phyloP scores from a whole-genome alignment of 2,329 filamentous ascomycete species.

The Metarhizium robertsii region DNA sequence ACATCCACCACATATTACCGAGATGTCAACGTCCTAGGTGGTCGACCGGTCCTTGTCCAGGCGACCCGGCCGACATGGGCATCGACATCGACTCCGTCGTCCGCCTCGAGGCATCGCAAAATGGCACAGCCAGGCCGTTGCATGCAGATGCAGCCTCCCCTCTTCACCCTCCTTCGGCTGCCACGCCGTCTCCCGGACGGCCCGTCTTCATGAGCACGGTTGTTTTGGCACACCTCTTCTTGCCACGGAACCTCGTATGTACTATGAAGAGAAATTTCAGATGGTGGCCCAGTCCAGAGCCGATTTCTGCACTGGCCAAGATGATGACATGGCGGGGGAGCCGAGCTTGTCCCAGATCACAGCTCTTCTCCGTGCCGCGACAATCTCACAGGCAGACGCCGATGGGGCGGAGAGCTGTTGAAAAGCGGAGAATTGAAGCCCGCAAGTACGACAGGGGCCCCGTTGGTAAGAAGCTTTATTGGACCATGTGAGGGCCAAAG shows the following conservation, averaged over 20 bases:
- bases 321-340: conserved; percentile 1
- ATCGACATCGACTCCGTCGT: background rate
- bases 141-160: conserved; percentile 5
- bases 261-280: background rate
- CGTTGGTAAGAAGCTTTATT: conserved; percentile 6
- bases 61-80: background rate
- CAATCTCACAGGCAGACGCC: background rate
- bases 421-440: conserved; percentile 3
- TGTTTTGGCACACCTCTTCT: background rate
- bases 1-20: background rate
- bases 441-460: background rate
- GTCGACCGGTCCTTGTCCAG: background rate
- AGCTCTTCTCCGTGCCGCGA: background rate
- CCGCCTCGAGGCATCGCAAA: background rate
- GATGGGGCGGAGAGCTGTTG: background rate
- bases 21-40: background rate
- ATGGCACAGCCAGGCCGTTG: background rate
- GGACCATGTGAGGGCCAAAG: background rate
- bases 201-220: conserved; percentile 5
- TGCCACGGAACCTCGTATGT: background rate
- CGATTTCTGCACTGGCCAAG: background rate
- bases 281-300: background rate
- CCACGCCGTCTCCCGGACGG: conserved; percentile 5
- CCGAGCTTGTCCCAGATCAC: conserved; percentile 1
- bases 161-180: conserved; percentile 2